Percentiles rank a stretch among this genome's conserved stretches.
These are phyloP conservation scores for Dactylellina leptospora DNA, from an alignment of 2,329 filamentous ascomycete genomes.

Conservation along the genomic window DNA sequence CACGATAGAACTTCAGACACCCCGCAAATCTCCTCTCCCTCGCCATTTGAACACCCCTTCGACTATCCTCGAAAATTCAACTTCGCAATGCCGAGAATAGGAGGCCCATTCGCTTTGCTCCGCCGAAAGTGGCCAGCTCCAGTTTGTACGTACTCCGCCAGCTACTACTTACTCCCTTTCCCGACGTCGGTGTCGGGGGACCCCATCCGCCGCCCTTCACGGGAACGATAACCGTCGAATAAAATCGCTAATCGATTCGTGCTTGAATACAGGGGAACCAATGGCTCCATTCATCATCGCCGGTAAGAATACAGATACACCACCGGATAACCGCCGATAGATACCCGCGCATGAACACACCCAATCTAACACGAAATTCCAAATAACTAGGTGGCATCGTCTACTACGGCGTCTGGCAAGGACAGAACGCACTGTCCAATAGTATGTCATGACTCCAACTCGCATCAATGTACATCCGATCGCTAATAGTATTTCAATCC, in stretches of 20 bases:
- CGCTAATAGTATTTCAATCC: slow-evolving; percentile 55
- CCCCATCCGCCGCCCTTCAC: slow-evolving; percentile 9
- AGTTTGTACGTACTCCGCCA: slow-evolving; percentile 70
- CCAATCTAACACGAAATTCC: slow-evolving; percentile 20
- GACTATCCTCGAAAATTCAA: slow-evolving; percentile 1
- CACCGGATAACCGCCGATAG: slow-evolving; percentile 4
- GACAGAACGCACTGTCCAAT: slow-evolving; percentile 77
- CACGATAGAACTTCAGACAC: not conserved
- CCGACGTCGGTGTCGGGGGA: slow-evolving; percentile 58
- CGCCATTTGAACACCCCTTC: not conserved
- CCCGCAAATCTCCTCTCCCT: too few relatives aligned
- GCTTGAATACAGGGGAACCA: slow-evolving; percentile 75
- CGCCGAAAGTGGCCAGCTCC: slow-evolving; percentile 85
- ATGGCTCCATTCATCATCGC: slow-evolving; percentile 93
- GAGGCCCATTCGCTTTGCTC: slow-evolving; percentile 61
- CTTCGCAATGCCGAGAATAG: slow-evolving; percentile 38
- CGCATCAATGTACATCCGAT: not conserved
- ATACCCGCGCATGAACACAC: slow-evolving; percentile 5
- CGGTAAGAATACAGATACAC: slow-evolving; percentile 70
- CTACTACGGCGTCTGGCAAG: slow-evolving; percentile 88
- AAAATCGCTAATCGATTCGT: slow-evolving; percentile 45
- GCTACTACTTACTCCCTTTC: slow-evolving; percentile 51
- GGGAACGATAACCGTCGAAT: slow-evolving; percentile 55
- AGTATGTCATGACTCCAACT: slow-evolving; percentile 69
- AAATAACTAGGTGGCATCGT: slow-evolving; percentile 77